These are phyloP conservation scores for Plasmodium billcollinsi DNA, from an alignment of 169 alveolate genomes.

Conservation along the genomic window DNA sequence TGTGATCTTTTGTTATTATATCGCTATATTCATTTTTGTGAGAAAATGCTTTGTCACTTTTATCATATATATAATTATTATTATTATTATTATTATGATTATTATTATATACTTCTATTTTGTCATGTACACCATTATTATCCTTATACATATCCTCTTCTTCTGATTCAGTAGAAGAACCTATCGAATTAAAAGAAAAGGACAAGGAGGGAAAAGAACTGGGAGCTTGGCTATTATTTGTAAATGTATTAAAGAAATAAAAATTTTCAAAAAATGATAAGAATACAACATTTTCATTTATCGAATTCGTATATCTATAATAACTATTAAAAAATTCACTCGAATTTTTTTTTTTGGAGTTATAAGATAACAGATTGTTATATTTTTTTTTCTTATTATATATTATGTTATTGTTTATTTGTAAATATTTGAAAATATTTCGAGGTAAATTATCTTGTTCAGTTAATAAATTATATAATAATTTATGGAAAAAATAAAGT, in stretches of 20 bases:
- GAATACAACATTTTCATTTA: conserved; percentile 46
- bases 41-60: background rate
- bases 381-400: conserved; percentile 40
- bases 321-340: conserved; percentile 40
- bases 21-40: background rate
- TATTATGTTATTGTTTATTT: conserved; percentile 50
- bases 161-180: conserved; percentile 10
- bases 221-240: conserved; percentile 19
- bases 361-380: conserved; percentile 6
- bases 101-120: background rate
- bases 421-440: conserved; percentile 71
- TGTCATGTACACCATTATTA: background rate
- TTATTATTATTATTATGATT: background rate
- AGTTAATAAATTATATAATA: conserved; percentile 66
- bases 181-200: conserved; percentile 43
- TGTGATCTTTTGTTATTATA: too few species aligned
- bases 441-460: conserved; percentile 44
- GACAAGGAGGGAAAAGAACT: conserved; percentile 41
- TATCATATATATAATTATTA: background rate
- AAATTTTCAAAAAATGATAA: conserved; percentile 67
- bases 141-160: background rate
- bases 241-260: conserved; percentile 30
- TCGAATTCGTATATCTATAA: conserved; percentile 61
- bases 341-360: conserved; percentile 15
- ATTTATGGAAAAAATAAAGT: conserved; percentile 52